phyloP scores from a whole-genome alignment of 768 basidiomycete genomes.

The Suillus subluteus region DNA sequence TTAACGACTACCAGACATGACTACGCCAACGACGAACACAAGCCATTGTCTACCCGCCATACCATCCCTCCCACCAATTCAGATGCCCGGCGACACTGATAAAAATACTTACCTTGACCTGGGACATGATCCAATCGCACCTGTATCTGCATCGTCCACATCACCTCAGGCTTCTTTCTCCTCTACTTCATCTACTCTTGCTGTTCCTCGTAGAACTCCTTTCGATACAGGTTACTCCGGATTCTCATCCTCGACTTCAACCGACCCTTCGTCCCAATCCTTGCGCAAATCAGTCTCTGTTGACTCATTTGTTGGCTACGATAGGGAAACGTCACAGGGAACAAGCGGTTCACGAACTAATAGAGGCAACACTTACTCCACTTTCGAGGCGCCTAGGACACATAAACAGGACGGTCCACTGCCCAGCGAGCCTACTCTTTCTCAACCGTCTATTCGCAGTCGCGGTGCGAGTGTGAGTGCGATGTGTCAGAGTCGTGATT shows the following conservation, averaged over 20 bases:
- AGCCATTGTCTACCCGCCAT: conserved; percentile 38
- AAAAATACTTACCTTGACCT: conserved; percentile 8
- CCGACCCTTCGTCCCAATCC: conserved; percentile 30
- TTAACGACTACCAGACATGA: conserved; percentile 23
- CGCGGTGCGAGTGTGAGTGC: conserved; percentile 62
- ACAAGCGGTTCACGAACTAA: conserved; percentile 39
- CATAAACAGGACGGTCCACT: conserved; percentile 33
- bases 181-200: conserved; percentile 46
- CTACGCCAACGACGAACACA: conserved; percentile 18
- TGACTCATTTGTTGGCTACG: conserved; percentile 67
- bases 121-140: conserved; percentile 21
- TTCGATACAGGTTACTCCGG: conserved; percentile 1
- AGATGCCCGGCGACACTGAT: conserved; percentile 41
- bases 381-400: conserved; percentile 39
- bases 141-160: conserved; percentile 36
- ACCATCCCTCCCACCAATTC: conserved; percentile 48
- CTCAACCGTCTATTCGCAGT: conserved; percentile 45
- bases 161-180: conserved; percentile 44
- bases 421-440: conserved; percentile 29
- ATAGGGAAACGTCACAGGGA: conserved; percentile 39
- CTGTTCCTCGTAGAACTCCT: conserved; percentile 15
- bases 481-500: conserved; percentile 43
- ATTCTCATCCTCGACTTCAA: conserved; percentile 17
- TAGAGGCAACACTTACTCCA: conserved; percentile 40
- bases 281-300: conserved; percentile 79